phyloP scores from a whole-genome alignment of 2,329 filamentous ascomycete species.

The Phyllosticta citrichinensis region DNA sequence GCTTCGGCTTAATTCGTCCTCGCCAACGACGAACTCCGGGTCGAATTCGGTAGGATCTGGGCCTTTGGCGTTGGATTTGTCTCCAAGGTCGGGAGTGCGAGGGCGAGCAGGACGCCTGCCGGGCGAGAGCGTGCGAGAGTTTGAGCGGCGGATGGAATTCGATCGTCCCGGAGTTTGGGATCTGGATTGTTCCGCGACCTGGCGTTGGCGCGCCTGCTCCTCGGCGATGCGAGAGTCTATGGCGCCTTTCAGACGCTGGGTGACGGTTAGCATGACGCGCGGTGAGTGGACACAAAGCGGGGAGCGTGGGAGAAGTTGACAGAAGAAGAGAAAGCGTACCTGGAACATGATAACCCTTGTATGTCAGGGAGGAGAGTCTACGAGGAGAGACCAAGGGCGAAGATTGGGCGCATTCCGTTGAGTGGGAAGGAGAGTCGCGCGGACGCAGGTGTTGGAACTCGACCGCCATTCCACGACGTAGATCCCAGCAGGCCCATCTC shows the following conservation, averaged over 20 bases:
- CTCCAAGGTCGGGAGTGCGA: constrained; percentile 23
- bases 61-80: constrained; percentile 40
- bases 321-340: constrained; percentile 14
- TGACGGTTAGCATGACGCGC: background rate
- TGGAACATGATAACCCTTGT: constrained; percentile 24
- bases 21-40: constrained; percentile 75
- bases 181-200: constrained; percentile 33
- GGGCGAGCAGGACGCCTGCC: constrained; percentile 23
- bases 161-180: constrained; percentile 35
- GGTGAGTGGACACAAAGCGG: background rate
- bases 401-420: background rate
- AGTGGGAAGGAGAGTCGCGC: background rate
- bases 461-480: background rate
- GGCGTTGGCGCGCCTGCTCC: constrained; percentile 72
- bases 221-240: constrained; percentile 84
- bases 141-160: constrained; percentile 36
- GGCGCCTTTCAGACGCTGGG: constrained; percentile 67
- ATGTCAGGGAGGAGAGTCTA: constrained; percentile 2
- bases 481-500: background rate
- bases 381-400: background rate
- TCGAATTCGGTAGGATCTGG: constrained; percentile 85
- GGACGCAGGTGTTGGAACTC: background rate
- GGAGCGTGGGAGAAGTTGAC: background rate
- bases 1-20: constrained; percentile 55
- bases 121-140: constrained; percentile 32